These are phyloP conservation scores for Lagenaria siceraria DNA, from an alignment of 306 rosid genomes.

Conservation along the genomic window DNA sequence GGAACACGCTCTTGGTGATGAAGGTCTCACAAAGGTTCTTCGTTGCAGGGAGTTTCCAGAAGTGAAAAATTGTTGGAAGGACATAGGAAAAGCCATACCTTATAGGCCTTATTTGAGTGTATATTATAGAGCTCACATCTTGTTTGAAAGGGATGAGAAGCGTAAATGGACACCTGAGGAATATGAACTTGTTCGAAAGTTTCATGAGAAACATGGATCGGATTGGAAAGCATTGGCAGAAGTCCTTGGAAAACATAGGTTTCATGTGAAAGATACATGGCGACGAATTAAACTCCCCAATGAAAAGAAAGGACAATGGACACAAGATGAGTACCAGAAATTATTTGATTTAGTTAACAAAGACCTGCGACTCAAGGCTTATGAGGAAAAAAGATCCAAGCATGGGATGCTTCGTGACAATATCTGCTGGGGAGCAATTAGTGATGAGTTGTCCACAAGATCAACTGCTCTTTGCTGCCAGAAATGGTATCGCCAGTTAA, in stretches of 20 bases:
- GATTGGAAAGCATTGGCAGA: conserved; percentile 47
- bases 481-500: conserved; percentile 60
- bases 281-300: conserved; percentile 39
- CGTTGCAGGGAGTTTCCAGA: conserved; percentile 9
- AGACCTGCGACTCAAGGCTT: conserved; percentile 47
- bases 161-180: conserved; percentile 54
- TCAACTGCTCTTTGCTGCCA: conserved; percentile 21
- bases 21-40: conserved; percentile 49
- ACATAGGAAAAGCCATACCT: conserved; percentile 40
- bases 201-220: conserved; percentile 37
- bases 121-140: conserved; percentile 41
- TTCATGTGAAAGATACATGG: conserved; percentile 65
- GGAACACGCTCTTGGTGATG: conserved; percentile 41
- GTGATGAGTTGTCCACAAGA: conserved; percentile 38
- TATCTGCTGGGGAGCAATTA: conserved; percentile 65
- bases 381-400: conserved; percentile 30
- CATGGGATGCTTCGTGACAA: conserved; percentile 79
- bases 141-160: conserved; percentile 37
- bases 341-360: conserved; percentile 65
- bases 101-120: conserved; percentile 25
- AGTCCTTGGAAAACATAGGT: conserved; percentile 43
- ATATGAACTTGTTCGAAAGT: conserved; percentile 21
- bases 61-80: conserved; percentile 53
- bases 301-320: conserved; percentile 32
- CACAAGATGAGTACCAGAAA: conserved; percentile 60